phyloP scores from a whole-genome alignment of 495 filamentous ascomycete genomes.

The Penicillium tannophilum region DNA sequence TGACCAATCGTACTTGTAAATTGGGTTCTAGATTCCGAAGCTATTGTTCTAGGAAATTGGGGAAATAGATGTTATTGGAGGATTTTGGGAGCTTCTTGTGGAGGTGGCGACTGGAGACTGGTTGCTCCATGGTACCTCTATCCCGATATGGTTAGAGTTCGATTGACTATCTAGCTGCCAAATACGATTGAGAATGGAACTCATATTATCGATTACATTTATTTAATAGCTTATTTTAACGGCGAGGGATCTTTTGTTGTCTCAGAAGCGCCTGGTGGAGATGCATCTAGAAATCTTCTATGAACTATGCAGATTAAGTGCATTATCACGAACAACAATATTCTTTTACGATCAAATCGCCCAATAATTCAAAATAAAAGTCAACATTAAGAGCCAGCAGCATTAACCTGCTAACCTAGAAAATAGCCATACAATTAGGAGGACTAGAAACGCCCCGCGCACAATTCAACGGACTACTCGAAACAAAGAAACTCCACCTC shows the following conservation, averaged over 20 bases:
- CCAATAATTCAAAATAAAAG: too few relatives aligned
- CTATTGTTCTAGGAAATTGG: background rate
- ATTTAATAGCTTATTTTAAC: too few relatives aligned
- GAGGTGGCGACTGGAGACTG: constrained; percentile 16
- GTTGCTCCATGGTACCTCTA: constrained; percentile 12
- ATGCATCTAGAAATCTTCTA: too few relatives aligned
- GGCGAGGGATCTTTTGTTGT: too few relatives aligned
- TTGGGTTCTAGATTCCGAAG: background rate
- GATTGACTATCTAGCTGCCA: background rate
- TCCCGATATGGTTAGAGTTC: background rate
- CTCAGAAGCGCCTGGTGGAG: too few relatives aligned
- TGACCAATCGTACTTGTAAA: background rate
- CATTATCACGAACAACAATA: too few relatives aligned
- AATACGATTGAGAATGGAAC: background rate
- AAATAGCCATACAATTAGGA: constrained; percentile 52
- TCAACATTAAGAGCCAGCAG: too few relatives aligned
- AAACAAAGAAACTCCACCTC: constrained; percentile 73
- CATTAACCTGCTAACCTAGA: constrained; percentile 21
- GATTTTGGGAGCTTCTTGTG: constrained; percentile 8
- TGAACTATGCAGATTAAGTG: too few relatives aligned
- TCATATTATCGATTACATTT: background rate
- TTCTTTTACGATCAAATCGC: too few relatives aligned
- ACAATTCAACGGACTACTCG: constrained; percentile 64
- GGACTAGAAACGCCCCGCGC: constrained; percentile 45
- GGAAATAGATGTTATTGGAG: background rate